Base-by-base conservation (phyloP, 2,329 filamentous ascomycete species). In the Tolypocladium capitatum region DNA sequence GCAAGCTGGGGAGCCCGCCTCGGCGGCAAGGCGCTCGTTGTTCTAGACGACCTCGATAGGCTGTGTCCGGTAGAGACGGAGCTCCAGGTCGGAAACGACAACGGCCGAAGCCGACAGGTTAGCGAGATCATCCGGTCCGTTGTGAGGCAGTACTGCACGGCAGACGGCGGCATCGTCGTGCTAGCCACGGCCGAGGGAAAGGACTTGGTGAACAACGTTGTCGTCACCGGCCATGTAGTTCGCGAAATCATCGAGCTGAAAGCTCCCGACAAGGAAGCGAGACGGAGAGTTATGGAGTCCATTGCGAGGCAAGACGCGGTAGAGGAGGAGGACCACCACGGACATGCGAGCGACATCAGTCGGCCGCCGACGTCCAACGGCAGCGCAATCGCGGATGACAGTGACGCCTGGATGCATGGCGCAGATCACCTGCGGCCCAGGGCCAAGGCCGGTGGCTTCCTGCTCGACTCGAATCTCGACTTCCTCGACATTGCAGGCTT, bases 31-130 rank as follows among this genome's bases (percentile, higher is more conserved):
- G 79, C 90, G 0, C 63, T 97, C 3, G 86, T 98, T 20, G 80
- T 98, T 44, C 72, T 98, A 2, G 92, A 98, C 59, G 92, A 98
- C 58, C 68, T 98, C 7, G 92, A 98, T 65, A 88, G 87, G 58
- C 73, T 98, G 1, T 97, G 91, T 60, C 91, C 92, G 0, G 84
- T 83, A 1, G 94, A 98, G 66, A 96, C 90, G 0, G 92, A 98
- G 63, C 74, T 98, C 13, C 88, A 96, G 64, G 86, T 94, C 5
- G 88, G 88, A 52, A 90, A 89, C 50, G 89, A 97, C 56, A 97
- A 98, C 59, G 87, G 87, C 18, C 80, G 91, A 53, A 97, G 90
- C 62, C 80, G 89, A 32, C 90, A 97, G 57, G 80, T 96, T 49
- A 95, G 90, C 60, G 92, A 98, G 64, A 80, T 88, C 1, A 76